Evolutionary conservation across 495 filamentous ascomycete species (phyloP), one percentile per base, ranked within the genome.

Genomic region (Neurospora discreta): DNA sequence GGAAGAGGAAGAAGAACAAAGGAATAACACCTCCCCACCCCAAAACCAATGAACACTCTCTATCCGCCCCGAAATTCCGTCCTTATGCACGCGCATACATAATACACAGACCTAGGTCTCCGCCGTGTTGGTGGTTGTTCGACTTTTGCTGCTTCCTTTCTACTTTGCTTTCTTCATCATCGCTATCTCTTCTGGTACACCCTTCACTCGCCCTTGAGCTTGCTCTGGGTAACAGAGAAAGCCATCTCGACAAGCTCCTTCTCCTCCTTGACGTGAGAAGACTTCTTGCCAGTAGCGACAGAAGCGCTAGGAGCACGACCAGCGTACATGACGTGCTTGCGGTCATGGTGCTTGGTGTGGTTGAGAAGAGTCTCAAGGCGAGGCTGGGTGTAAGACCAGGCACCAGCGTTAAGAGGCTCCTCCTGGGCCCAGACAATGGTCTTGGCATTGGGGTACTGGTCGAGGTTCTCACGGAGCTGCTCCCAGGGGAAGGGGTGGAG

Each of bases 401-500:
- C 91, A 78, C 95, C 95, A 18, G 95, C 95, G 79, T 99, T 99
- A 70, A 99, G 88, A 41, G 95, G 95, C 84, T 99, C 95, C 83
- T 99, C 95, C 84, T 99, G 95, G 72, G 86, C 88, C 93, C 93
- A 99, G 72, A 98, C 92, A 73, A 99, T 95, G 73, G 93, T 92
- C 86, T 97, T 91, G 78, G 95, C 93, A 80, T 98, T 98, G 80
- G 94, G 91, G 84, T 99, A 99, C 83, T 82, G 87, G 84, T 99
- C 94, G 39, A 99, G 86, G 86, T 98, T 98, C 80, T 98, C 94
- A 82, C 90, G 90, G 60, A 99, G 89, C 84, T 95, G 92, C 75
- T 92, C 90, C 95, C 95, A 99, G 6, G 95, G 95, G 93, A 99
- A 99, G 77, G 95, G 95, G 83, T 98, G 91, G 39, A 99, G 89